These are phyloP conservation scores for Noccaea caerulescens DNA, from an alignment of 345 rosid genomes.

Conservation along the genomic window DNA sequence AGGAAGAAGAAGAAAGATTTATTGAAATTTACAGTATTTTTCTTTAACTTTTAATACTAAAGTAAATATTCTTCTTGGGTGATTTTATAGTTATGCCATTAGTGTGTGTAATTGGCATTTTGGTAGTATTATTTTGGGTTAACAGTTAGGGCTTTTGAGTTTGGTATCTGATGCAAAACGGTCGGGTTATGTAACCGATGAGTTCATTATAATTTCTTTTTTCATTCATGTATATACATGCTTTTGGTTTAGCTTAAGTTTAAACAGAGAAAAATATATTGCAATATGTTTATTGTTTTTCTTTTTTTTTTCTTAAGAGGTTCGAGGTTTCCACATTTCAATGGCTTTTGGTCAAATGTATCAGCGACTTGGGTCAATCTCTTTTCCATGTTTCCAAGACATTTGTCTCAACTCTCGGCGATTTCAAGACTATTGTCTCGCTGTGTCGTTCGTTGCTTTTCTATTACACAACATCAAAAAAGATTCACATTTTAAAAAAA, in stretches of 20 bases:
- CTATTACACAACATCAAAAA: no score
- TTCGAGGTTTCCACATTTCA: conserved; percentile 10
- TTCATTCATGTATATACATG: conserved; percentile 15
- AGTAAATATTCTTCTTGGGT: conserved; percentile 40
- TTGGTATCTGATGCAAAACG: conserved; percentile 28
- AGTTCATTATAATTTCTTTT: conserved; percentile 16
- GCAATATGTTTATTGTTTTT: neutral
- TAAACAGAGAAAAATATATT: neutral
- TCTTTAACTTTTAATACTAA: conserved; percentile 3
- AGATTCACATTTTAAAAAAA: no score
- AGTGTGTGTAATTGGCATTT: conserved; percentile 44
- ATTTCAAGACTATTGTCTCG: conserved; percentile 41
- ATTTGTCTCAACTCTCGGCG: conserved; percentile 33
- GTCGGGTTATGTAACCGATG: conserved; percentile 32
- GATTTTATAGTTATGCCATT: conserved; percentile 28
- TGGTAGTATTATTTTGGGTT: conserved; percentile 33
- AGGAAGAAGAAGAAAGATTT: conserved; percentile 23
- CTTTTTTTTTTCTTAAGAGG: neutral
- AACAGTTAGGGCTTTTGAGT: conserved; percentile 30
- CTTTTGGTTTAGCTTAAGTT: conserved; percentile 3
- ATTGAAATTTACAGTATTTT: conserved; percentile 27
- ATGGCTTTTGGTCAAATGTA: conserved; percentile 35
- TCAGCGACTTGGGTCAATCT: conserved; percentile 29
- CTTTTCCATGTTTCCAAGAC: conserved; percentile 39
- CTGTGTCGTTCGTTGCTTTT: conserved; percentile 18